Conservation (phyloP, 169 alveolate species). For the Besnoitia besnoiti region DNA sequence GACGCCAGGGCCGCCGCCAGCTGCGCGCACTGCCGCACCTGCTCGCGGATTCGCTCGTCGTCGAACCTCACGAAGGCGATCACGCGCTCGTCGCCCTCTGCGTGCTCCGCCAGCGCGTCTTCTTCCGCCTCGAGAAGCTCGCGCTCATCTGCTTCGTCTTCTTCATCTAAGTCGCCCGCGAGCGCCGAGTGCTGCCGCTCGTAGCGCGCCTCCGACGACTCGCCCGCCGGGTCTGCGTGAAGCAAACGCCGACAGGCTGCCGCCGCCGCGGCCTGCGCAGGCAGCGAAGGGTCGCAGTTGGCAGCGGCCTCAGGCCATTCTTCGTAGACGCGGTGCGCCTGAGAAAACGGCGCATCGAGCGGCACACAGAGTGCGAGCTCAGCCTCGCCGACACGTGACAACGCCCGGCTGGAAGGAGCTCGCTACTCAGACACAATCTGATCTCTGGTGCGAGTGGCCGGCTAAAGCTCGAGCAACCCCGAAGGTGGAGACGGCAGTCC, state of each 20-base stretch:
- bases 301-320: not conserved
- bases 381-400: too few relatives aligned
- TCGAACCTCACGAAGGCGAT: conserved; percentile 15
- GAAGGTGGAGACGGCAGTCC: not conserved
- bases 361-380: not conserved
- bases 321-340: conserved; percentile 1
- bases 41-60: not conserved
- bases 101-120: not conserved
- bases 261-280: not conserved
- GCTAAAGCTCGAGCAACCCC: not conserved
- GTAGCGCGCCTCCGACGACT: not conserved
- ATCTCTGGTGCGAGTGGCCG: too few relatives aligned
- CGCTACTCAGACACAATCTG: too few relatives aligned
- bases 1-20: not conserved
- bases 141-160: not conserved
- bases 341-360: not conserved
- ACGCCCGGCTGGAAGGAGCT: too few relatives aligned
- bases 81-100: not conserved
- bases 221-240: not conserved
- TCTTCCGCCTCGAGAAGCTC: not conserved
- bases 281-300: not conserved
- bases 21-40: not conserved
- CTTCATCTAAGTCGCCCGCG: not conserved
- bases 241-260: not conserved
- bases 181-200: not conserved